Evolutionary conservation across 768 basidiomycete species (phyloP), one percentile per base, ranked within the genome.

Genomic region (Flagelloscypha sp.): DNA sequence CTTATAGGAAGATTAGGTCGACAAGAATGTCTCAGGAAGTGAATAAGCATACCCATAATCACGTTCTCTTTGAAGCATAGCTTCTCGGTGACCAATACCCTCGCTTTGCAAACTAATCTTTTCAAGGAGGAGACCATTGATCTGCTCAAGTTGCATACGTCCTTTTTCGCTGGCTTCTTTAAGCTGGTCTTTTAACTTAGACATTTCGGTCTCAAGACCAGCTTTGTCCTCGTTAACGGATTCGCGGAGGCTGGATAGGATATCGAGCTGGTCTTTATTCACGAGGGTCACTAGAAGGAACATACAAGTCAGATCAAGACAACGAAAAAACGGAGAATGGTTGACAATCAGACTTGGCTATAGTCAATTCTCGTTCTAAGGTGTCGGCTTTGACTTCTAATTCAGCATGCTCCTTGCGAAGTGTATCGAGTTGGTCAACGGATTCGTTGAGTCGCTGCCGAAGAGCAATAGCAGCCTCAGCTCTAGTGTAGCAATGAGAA

Each of bases 241-340:
- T 40, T 89, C 87, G 27, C 93, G 79, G 18, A 95, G 62, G 5
- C 78, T 78, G 2, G 79, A 71, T 21, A 98, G 77, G 39, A 93
- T 89, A 35, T 93, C 92, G 15, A 92, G 64, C 54, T 97, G 89
- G 52, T 95, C 90, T 54, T 87, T 89, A 64, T 90, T 85, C 29
- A 97, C 83, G 28, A 98, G 70, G 29, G 76, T 84, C 50, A 97
- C 92, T 94, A 48, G 9, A 24, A 30, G 10, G 9, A 46, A 24
- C 18, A 13, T 19, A 29, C 19, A 30, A 42, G 7, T 40, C 47
- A 31, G 6, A 43, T 38, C 24, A 23, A 17, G n/a, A 7, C 4
- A 12, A 30, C 7, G 20, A 25, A 19, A 43, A 12, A 28, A 38
- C 35, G 15, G n/a, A 31, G 35, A 35, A 16, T 10, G 11, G 63